Conservation (phyloP, 2,329 filamentous ascomycete species). For the Fusarium longipes region DNA sequence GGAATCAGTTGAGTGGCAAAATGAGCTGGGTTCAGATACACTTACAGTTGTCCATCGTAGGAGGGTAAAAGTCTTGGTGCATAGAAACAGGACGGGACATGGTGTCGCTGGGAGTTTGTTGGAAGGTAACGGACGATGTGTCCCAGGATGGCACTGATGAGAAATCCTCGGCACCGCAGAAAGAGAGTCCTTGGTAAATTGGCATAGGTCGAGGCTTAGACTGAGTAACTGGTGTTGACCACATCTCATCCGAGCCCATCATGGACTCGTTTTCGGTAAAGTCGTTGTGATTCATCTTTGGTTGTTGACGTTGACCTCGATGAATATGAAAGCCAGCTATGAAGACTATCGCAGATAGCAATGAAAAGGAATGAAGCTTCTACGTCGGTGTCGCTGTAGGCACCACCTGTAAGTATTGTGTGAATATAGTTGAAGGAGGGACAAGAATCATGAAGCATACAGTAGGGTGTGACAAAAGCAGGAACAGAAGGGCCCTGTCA, state of each 20-base stretch:
- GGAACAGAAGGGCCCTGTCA: slow-evolving; percentile 51
- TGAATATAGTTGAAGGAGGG: slow-evolving; percentile 39
- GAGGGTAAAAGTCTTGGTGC: slow-evolving; percentile 68
- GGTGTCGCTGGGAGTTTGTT: slow-evolving; percentile 62
- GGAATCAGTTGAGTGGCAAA: slow-evolving; percentile 27
- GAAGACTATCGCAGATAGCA: slow-evolving; percentile 56
- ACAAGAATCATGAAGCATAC: slow-evolving; percentile 56
- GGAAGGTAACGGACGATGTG: slow-evolving; percentile 63
- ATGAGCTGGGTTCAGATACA: slow-evolving; percentile 25
- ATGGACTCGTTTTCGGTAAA: slow-evolving; percentile 62
- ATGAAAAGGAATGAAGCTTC: slow-evolving; percentile 62
- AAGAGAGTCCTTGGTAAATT: slow-evolving; percentile 71
- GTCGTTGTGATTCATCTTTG: slow-evolving; percentile 63
- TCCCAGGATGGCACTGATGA: slow-evolving; percentile 67
- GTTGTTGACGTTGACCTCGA: slow-evolving; percentile 55
- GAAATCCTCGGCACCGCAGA: slow-evolving; percentile 66
- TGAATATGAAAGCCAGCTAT: slow-evolving; percentile 60
- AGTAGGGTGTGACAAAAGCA: slow-evolving; percentile 63
- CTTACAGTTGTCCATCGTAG: slow-evolving; percentile 63
- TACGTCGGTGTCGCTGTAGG: slow-evolving; percentile 49
- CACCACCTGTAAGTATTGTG: slow-evolving; percentile 42
- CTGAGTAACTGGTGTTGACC: slow-evolving; percentile 67
- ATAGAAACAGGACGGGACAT: slow-evolving; percentile 67
- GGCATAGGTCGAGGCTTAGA: slow-evolving; percentile 66
- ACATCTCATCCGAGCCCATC: slow-evolving; percentile 59